phyloP scores from a whole-genome alignment of 148 eudicot genomes.

The Fagopyrum homotropicum region DNA sequence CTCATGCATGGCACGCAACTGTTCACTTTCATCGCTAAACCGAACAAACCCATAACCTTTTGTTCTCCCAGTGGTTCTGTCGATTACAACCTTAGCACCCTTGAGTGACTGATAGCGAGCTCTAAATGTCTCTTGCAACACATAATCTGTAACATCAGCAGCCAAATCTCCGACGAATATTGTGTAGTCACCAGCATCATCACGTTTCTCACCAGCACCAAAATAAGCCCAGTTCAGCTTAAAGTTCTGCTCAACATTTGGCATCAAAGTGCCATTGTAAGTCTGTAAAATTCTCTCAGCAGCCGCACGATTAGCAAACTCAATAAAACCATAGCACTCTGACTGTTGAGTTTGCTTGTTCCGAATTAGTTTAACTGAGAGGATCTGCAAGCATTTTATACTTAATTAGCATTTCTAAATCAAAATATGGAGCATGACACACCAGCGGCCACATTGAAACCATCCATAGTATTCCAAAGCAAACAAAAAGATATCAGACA shows the following conservation, averaged over 20 bases:
- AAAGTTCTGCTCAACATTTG: constrained; percentile 65
- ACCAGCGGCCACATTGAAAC: not conserved
- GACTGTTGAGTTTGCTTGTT: constrained; percentile 73
- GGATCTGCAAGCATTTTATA: constrained; percentile 40
- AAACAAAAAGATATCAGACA: no score
- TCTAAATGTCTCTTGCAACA: constrained; percentile 77
- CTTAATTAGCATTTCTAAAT: not conserved
- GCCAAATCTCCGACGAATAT: constrained; percentile 94
- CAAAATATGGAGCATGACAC: not conserved
- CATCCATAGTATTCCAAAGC: not conserved
- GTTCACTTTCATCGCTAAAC: constrained; percentile 83
- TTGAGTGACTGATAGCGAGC: constrained; percentile 68
- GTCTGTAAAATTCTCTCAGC: constrained; percentile 72
- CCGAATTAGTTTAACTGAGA: constrained; percentile 64
- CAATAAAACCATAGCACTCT: constrained; percentile 88
- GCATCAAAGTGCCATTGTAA: constrained; percentile 72
- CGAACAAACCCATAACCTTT: constrained; percentile 96
- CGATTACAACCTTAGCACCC: constrained; percentile 94
- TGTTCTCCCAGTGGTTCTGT: constrained; percentile 63
- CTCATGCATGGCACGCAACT: constrained; percentile 78
- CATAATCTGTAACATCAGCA: constrained; percentile 77
- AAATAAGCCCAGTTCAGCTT: constrained; percentile 88
- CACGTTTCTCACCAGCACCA: constrained; percentile 84
- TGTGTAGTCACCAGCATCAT: constrained; percentile 64
- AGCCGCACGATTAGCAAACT: constrained; percentile 61